Evolutionary conservation across 2,329 filamentous ascomycete genomes (phyloP).

Genomic region (Ophiostoma montium): DNA sequence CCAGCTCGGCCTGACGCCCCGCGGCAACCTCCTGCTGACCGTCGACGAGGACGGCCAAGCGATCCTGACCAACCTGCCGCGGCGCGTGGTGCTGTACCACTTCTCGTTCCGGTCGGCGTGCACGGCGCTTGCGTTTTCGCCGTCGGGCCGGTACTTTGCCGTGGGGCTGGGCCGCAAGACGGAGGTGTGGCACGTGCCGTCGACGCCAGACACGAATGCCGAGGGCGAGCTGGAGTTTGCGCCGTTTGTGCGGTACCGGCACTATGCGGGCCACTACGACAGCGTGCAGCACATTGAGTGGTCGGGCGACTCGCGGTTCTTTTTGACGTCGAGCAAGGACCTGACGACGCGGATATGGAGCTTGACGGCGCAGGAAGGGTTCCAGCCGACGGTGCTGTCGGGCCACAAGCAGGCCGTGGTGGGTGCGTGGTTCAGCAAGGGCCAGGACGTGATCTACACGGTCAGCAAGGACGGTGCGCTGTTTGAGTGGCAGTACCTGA

Average conservation of each 20-base stretch:
- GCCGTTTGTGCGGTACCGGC: conserved; percentile 79
- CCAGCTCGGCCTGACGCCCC: conserved; percentile 74
- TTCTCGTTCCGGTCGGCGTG: conserved; percentile 86
- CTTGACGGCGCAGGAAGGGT: conserved; percentile 70
- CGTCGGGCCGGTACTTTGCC: conserved; percentile 80
- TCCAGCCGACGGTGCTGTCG: conserved; percentile 75
- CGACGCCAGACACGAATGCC: conserved; percentile 64
- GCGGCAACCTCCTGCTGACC: conserved; percentile 81
- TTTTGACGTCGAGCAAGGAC: conserved; percentile 83
- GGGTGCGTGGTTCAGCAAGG: conserved; percentile 90
- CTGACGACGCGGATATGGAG: conserved; percentile 93
- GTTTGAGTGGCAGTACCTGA: conserved; percentile 81
- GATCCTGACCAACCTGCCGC: conserved; percentile 79
- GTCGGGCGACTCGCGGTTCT: conserved; percentile 93
- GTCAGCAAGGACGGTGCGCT: conserved; percentile 95
- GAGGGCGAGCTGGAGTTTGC: conserved; percentile 86
- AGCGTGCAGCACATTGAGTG: conserved; percentile 76
- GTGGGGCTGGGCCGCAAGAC: conserved; percentile 76
- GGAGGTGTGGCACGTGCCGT: conserved; percentile 93
- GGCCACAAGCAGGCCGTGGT: conserved; percentile 84
- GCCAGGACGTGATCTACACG: conserved; percentile 93
- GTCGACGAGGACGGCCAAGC: conserved; percentile 90
- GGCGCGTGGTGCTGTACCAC: conserved; percentile 78
- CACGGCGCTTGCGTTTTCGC: conserved; percentile 77
- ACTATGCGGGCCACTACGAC: conserved; percentile 81